These are phyloP conservation scores for Podospora tetraspora DNA, from an alignment of 495 filamentous ascomycete genomes.

Conservation along the genomic window DNA sequence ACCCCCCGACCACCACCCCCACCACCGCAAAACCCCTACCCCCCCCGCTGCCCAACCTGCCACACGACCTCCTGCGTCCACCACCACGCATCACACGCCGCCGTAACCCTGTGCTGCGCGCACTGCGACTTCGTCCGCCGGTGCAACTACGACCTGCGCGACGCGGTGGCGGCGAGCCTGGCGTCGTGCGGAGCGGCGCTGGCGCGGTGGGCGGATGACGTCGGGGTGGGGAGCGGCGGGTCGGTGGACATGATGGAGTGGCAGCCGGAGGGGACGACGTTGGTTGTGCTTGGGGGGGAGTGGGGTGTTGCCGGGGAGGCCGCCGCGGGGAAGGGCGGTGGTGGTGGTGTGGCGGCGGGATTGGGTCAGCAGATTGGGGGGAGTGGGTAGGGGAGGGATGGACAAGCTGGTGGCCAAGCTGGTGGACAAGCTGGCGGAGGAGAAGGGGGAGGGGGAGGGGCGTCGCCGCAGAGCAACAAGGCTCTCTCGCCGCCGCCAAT, in stretches of 20 bases:
- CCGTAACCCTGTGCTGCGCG: background rate
- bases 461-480: no score
- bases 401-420: no score
- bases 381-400: no score
- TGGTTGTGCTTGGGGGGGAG: slow-evolving; percentile 1
- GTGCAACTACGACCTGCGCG: background rate
- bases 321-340: no score
- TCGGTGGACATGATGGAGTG: slow-evolving; percentile 35
- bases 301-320: background rate
- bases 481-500: no score
- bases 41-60: background rate
- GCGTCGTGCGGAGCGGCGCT: slow-evolving; percentile 12
- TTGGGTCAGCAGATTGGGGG: no score
- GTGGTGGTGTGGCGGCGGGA: no score
- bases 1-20: background rate
- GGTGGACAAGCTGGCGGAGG: no score
- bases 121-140: background rate
- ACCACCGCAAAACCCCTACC: background rate
- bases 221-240: slow-evolving; percentile 22
- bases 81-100: background rate
- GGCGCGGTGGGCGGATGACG: slow-evolving; percentile 30
- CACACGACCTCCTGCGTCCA: background rate
- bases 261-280: slow-evolving; percentile 31
- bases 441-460: no score
- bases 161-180: background rate